phyloP scores from a whole-genome alignment of 257 asterid genomes.

The Gentiana straminea region DNA sequence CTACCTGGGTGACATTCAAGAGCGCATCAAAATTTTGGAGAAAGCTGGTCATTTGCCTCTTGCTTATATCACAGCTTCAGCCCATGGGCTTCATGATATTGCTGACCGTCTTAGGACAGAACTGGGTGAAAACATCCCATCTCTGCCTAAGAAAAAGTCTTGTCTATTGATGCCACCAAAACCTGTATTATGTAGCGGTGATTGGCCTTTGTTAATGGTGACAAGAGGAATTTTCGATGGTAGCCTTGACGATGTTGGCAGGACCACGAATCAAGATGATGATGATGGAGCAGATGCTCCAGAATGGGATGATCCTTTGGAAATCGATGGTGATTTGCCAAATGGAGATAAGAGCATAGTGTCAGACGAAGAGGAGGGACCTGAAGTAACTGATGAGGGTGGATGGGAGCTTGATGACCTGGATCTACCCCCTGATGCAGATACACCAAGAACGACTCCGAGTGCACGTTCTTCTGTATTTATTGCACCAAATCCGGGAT shows the following conservation, averaged over 20 bases:
- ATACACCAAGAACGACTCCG: constrained; percentile 47
- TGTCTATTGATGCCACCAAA: constrained; percentile 68
- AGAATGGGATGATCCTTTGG: constrained; percentile 47
- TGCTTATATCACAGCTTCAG: constrained; percentile 26
- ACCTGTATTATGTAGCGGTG: constrained; percentile 65
- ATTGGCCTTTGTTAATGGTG: constrained; percentile 85
- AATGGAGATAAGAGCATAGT: constrained; percentile 37
- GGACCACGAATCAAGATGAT: constrained; percentile 26
- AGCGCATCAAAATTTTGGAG: constrained; percentile 60
- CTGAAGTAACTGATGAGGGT: constrained; percentile 54
- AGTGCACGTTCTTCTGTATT: constrained; percentile 53
- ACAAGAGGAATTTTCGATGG: constrained; percentile 68
- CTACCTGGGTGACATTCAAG: constrained; percentile 77
- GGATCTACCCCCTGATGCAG: constrained; percentile 79
- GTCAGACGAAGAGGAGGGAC: constrained; percentile 39
- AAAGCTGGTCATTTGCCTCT: constrained; percentile 23
- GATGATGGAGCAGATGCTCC: constrained; percentile 47
- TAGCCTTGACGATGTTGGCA: constrained; percentile 38
- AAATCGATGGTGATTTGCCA: constrained; percentile 42
- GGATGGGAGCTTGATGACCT: constrained; percentile 98
- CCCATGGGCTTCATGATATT: constrained; percentile 61
- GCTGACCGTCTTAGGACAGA: constrained; percentile 53
- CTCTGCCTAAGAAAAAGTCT: constrained; percentile 47
- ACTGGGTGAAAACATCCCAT: constrained; percentile 61
- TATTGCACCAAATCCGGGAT: constrained; percentile 76